Base-by-base conservation (phyloP, 352 stramenopile species). In the Globisporangium barbulae region DNA sequence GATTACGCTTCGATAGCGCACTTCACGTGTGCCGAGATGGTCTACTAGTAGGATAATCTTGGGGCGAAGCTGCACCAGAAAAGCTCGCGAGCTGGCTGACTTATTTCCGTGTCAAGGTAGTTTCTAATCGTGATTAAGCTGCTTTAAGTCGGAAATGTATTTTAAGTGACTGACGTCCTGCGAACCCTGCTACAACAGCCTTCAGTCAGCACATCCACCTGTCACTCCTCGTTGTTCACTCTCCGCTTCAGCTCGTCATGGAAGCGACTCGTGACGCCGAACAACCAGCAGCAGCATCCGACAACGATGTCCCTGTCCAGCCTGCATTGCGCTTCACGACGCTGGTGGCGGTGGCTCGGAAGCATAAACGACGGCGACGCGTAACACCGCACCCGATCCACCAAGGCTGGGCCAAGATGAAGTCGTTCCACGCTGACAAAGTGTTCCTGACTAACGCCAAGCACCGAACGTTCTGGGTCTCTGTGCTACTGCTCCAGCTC, bases 401-500 rank as follows among this genome's bases (percentile, higher is more conserved):
- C 5, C 48, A n/a, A 10, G 7, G 19, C 22, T 53, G 12, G 48
- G 48, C 13, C 15, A 53, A 53, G 15, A n/a, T 33, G 19, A 53
- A 35, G 48, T 53, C 22, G 1, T 53, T 53, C 48, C 48, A 22
- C 22, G 22, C 48, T 5, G 48, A 53, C 22, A 53, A 53, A 33
- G 48, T 35, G 7, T 53, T 35, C 1, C 21, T 53, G 3, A 30
- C 13, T 3, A 35, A 53, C 8, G 48, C 13, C 48, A 53, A 53
- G 12, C 48, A 53, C 22, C 22, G 48, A 28, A n/a, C 48, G 22
- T 22, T 53, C 13, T 53, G 22, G 48, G 22, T 35, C 48, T 53
- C 22, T 22, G 21, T 53, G 22, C 48, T 53, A 3, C 12, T 53
- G 48, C 22, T 53, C 48, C 48, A 53, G 47, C 47, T 53, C 47